These are phyloP conservation scores for Cercospora sp. DNA, from an alignment of 2,329 filamentous ascomycete species.

Conservation along the genomic window DNA sequence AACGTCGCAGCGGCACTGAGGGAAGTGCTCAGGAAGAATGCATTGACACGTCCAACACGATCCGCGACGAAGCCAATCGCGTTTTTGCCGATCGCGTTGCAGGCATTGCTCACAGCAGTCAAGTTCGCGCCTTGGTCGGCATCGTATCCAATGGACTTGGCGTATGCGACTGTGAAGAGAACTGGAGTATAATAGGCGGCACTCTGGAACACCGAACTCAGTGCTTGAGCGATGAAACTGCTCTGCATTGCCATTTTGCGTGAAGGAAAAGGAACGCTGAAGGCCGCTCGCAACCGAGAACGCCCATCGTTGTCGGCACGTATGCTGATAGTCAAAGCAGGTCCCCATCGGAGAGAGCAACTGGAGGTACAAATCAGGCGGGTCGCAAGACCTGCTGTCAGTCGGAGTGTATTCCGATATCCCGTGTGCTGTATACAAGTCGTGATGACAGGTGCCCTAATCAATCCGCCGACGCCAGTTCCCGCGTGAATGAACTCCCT, in stretches of 20 bases:
- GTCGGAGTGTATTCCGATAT: background rate
- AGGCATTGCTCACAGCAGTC: background rate
- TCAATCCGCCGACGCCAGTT: background rate
- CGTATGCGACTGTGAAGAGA: background rate
- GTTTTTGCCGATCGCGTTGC: background rate
- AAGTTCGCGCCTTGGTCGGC: background rate
- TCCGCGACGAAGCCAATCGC: background rate
- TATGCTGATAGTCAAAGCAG: background rate
- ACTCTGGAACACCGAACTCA: background rate
- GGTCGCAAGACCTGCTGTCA: background rate
- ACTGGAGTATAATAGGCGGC: background rate
- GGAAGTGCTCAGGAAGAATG: background rate
- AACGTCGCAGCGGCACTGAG: background rate
- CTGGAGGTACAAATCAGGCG: background rate
- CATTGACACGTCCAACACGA: background rate
- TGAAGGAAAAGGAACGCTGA: background rate
- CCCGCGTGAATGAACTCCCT: background rate
- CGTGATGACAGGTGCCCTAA: background rate
- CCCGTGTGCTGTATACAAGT: background rate
- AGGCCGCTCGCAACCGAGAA: background rate
- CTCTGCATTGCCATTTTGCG: background rate
- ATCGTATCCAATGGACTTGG: background rate
- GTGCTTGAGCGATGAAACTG: background rate
- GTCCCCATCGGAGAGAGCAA: background rate
- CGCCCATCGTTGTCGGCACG: background rate